Conservation (phyloP, 192 early-diverging fungal species). For the Umbelopsis ramanniana region DNA sequence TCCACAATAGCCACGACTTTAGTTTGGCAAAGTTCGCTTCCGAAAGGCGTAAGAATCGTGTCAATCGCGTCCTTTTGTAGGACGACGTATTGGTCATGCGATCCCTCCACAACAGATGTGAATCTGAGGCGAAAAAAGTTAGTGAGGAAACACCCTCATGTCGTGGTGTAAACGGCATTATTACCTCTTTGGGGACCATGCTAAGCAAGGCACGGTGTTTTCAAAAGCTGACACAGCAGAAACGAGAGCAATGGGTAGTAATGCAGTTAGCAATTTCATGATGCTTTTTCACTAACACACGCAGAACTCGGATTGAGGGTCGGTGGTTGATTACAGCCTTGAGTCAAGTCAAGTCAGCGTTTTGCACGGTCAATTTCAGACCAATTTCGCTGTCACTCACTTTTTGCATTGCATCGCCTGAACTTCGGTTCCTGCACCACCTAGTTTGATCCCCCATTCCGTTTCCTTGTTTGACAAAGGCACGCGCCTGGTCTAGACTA, state of each 20-base stretch:
- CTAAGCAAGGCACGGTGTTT: conserved; percentile 38
- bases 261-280: conserved; percentile 3
- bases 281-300: not conserved
- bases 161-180: not conserved
- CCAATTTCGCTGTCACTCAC: not conserved
- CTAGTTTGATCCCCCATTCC: too few relatives aligned
- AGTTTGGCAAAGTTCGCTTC: conserved; percentile 29
- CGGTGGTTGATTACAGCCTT: too few relatives aligned
- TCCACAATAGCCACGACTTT: conserved; percentile 38
- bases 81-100: conserved; percentile 33
- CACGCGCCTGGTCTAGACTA: too few relatives aligned
- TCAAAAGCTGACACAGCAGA: conserved; percentile 43
- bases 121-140: conserved; percentile 16
- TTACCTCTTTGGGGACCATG: conserved; percentile 48
- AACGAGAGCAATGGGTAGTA: conserved; percentile 26
- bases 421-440: too few relatives aligned
- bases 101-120: not conserved
- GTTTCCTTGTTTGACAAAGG: too few relatives aligned
- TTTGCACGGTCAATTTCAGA: conserved; percentile 9
- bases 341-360: not conserved
- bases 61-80: conserved; percentile 23
- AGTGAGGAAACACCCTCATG: not conserved
- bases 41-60: conserved; percentile 23
- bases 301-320: too few relatives aligned
- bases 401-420: not conserved